Base-by-base conservation (phyloP, 2,329 filamentous ascomycete species). In the Purpureocillium lavendulum region DNA sequence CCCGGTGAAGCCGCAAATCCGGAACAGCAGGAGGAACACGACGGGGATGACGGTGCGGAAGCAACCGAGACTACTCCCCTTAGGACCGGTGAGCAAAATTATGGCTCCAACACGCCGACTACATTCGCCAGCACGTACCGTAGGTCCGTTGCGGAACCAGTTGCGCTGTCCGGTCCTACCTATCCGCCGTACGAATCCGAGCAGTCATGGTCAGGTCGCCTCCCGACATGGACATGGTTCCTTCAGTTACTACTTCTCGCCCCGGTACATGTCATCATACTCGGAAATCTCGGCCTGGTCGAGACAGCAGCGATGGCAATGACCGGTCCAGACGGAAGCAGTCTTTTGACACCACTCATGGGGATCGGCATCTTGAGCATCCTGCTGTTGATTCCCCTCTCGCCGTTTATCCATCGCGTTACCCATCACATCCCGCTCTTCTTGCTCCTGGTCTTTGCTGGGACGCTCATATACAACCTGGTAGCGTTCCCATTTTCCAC, bases 151-250 rank as follows among this genome's bases (percentile, higher is more conserved):
- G 28, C 41, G 16, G 58, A 62, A 14, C 16, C 17, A 3, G 57
- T 49, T 49, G 29, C 43, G 16, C 40, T 47, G 4, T 39, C 50
- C 50, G 18, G 43, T 49, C 47, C 54, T 38, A 48, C 39, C 16
- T 41, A 49, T 43, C 51, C 64, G 40, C 62, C 70, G 1, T 88
- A 82, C 54, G 75, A 75, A 11, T 66, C 77, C 39, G 92, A 97
- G 56, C 92, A 97, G 59, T 66, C 73, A 12, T 98, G 92, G 92
- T 94, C 87, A 38, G 75, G 75, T 4, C 73, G 73, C 30, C 65
- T 97, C 39, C 87, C 87, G 1, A 77, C 73, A 33, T 96, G 84
- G 84, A 80, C 84, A 14, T 98, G 92, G 92, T 61, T 92, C 32
- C 50, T 94, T 14, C 89, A 98, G 53, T 82, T 96, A 47, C 66